These are phyloP conservation scores for Paragyromitra xinjiangensis DNA, from an alignment of 495 filamentous ascomycete species.

Conservation along the genomic window DNA sequence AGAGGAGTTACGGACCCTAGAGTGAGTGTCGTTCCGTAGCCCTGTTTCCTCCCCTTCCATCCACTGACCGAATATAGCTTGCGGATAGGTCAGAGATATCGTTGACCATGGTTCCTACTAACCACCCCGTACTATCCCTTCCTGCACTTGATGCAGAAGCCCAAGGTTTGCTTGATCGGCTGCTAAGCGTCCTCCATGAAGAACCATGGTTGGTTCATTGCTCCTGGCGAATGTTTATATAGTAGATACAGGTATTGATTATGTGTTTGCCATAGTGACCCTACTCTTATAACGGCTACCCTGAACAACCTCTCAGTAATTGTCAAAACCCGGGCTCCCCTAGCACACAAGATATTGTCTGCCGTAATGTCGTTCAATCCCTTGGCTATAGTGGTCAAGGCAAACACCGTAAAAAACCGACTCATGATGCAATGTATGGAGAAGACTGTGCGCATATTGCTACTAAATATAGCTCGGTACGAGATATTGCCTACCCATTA, in stretches of 20 bases:
- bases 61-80: constrained; percentile 63
- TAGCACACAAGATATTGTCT: constrained; percentile 83
- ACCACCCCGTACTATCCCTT: constrained; percentile 78
- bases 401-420: constrained; percentile 78
- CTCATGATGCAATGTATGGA: constrained; percentile 92
- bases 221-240: constrained; percentile 13
- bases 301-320: constrained; percentile 84
- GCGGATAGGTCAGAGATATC: constrained; percentile 89
- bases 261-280: constrained; percentile 69
- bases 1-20: constrained; percentile 84
- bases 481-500: not conserved
- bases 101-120: constrained; percentile 80
- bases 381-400: constrained; percentile 75
- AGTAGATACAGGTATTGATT: constrained; percentile 46
- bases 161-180: constrained; percentile 84
- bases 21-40: constrained; percentile 64
- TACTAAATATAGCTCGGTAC: constrained; percentile 71
- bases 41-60: constrained; percentile 55
- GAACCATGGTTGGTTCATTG: constrained; percentile 71
- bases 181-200: constrained; percentile 87
- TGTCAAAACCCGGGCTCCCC: constrained; percentile 78
- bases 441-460: constrained; percentile 82
- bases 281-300: constrained; percentile 88
- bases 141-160: constrained; percentile 88
- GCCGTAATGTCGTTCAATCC: constrained; percentile 92